phyloP scores from a whole-genome alignment of 2,329 filamentous ascomycete genomes.

The Reticulascus tulasneorum region DNA sequence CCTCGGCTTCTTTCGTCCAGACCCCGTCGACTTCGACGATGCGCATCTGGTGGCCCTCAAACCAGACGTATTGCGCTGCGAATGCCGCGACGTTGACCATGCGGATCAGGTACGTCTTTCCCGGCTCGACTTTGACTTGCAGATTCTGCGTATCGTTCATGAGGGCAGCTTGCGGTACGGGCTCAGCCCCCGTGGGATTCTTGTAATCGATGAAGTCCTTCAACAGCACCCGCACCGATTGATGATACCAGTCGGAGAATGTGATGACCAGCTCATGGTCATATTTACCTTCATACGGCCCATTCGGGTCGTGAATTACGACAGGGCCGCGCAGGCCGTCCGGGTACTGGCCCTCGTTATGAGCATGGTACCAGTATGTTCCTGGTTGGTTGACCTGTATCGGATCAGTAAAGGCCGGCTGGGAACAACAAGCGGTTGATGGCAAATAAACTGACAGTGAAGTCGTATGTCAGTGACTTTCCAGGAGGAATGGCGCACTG shows the following conservation, averaged over 20 bases:
- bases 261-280: constrained; percentile 55
- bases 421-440: too few relatives aligned
- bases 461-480: constrained; percentile 52
- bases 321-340: constrained; percentile 55
- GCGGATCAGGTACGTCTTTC: constrained; percentile 50
- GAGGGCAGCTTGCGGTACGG: constrained; percentile 48
- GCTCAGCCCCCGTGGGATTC: constrained; percentile 50
- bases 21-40: constrained; percentile 50
- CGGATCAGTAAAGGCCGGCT: too few relatives aligned
- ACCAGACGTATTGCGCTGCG: constrained; percentile 42
- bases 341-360: constrained; percentile 45
- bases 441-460: constrained; percentile 38
- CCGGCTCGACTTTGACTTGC: constrained; percentile 39
- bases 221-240: constrained; percentile 46
- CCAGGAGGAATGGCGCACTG: constrained; percentile 55
- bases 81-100: constrained; percentile 52
- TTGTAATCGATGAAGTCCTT: constrained; percentile 40
- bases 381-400: constrained; percentile 15
- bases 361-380: constrained; percentile 57
- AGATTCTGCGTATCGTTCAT: constrained; percentile 47
- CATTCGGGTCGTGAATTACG: constrained; percentile 49
- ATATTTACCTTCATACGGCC: constrained; percentile 42
- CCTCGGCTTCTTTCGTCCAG: constrained; percentile 40
- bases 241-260: constrained; percentile 58
- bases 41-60: constrained; percentile 40